phyloP scores from a whole-genome alignment of 2,329 filamentous ascomycete genomes.

The Alternaria sp. region DNA sequence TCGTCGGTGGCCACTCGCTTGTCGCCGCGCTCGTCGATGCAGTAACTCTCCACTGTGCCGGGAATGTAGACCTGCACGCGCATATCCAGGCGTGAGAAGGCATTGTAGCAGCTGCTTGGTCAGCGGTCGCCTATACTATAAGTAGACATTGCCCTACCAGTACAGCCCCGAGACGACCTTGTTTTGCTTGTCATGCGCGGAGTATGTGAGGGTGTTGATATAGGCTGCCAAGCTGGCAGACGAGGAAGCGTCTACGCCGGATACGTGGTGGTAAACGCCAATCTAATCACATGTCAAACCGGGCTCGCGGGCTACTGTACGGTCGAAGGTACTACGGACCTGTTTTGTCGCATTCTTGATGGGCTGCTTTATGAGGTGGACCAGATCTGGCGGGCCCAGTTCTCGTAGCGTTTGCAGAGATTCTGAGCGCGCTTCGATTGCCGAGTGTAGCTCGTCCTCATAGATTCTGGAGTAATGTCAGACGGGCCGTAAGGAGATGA shows the following conservation, averaged over 20 bases:
- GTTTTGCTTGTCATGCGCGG: slow-evolving; percentile 79
- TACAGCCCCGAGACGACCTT: slow-evolving; percentile 96
- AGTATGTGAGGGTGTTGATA: slow-evolving; percentile 96
- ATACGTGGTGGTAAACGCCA: slow-evolving; percentile 97
- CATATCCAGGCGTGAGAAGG: slow-evolving; percentile 97
- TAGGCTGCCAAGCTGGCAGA: slow-evolving; percentile 97
- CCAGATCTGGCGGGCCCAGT: slow-evolving; percentile 92
- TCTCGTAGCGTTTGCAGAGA: slow-evolving; percentile 85
- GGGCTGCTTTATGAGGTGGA: slow-evolving; percentile 86
- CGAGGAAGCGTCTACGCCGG: slow-evolving; percentile 94
- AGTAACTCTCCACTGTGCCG: slow-evolving; percentile 95
- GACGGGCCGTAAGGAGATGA: background rate
- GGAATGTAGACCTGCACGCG: slow-evolving; percentile 97
- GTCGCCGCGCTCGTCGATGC: slow-evolving; percentile 94
- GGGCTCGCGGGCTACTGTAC: slow-evolving; percentile 7
- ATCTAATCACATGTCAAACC: slow-evolving; percentile 61
- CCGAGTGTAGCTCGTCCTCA: slow-evolving; percentile 90
- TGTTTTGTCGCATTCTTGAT: slow-evolving; percentile 66
- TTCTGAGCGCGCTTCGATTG: slow-evolving; percentile 91
- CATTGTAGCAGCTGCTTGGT: slow-evolving; percentile 86
- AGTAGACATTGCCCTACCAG: slow-evolving; percentile 67
- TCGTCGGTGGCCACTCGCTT: slow-evolving; percentile 93
- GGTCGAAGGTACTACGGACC: slow-evolving; percentile 50
- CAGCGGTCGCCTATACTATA: slow-evolving; percentile 25
- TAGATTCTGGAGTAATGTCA: slow-evolving; percentile 71